phyloP scores from a whole-genome alignment of 192 early-diverging fungal species.

The Jimgerdemannia lactiflua region DNA sequence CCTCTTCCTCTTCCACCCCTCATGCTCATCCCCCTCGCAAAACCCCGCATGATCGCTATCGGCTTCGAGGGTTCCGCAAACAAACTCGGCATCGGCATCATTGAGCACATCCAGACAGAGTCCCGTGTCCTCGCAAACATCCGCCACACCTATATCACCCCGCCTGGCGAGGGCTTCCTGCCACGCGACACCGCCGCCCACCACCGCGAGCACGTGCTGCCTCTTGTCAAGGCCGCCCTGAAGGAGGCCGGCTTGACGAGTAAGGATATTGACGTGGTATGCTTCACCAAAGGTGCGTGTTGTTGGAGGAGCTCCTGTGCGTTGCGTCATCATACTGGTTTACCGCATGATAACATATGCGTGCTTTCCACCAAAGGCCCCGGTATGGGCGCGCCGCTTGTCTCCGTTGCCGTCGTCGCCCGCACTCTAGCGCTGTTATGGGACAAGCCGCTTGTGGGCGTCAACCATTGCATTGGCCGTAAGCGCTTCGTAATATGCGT shows the following conservation, averaged over 20 bases:
- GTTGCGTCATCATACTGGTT: not conserved
- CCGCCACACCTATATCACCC: constrained; percentile 93
- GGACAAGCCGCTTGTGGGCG: constrained; percentile 89
- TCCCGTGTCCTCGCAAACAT: constrained; percentile 84
- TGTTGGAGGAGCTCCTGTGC: not conserved
- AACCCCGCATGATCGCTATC: constrained; percentile 57
- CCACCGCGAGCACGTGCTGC: constrained; percentile 77
- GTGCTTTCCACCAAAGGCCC: constrained; percentile 56
- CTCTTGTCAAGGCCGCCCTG: constrained; percentile 75
- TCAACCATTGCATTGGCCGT: constrained; percentile 98
- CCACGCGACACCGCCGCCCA: constrained; percentile 94
- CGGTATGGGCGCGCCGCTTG: constrained; percentile 97
- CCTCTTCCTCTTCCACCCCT: not conserved
- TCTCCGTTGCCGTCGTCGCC: constrained; percentile 87
- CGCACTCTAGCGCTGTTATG: constrained; percentile 91
- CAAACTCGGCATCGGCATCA: constrained; percentile 96
- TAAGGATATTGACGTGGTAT: constrained; percentile 85
- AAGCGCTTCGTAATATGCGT: constrained; percentile 16
- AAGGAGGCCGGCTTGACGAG: constrained; percentile 68
- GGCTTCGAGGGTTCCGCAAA: constrained; percentile 93
- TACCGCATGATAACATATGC: too few species aligned
- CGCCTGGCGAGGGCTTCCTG: constrained; percentile 93
- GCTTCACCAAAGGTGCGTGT: constrained; percentile 83
- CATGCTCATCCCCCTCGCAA: not conserved
- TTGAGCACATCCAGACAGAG: constrained; percentile 66